Conservation (phyloP, 345 rosid species). For the Clausena lansium region DNA sequence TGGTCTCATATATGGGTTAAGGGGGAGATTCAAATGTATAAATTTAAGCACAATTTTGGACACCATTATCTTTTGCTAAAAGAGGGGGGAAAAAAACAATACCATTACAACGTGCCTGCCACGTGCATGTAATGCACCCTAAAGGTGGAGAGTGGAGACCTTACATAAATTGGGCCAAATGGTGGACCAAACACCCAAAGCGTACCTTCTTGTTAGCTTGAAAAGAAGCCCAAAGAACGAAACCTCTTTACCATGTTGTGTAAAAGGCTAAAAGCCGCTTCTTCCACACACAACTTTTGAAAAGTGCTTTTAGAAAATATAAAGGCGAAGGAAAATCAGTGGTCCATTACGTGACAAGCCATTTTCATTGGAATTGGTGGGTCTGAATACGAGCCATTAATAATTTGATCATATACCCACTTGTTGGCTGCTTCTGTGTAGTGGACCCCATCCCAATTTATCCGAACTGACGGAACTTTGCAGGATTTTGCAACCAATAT, state of each 20-base stretch:
- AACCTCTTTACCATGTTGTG: not conserved
- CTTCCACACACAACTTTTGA: not conserved
- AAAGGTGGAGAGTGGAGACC: not conserved
- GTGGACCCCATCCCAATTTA: conserved; percentile 78
- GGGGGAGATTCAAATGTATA: too few relatives aligned
- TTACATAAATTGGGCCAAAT: conserved; percentile 5
- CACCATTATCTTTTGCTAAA: too few relatives aligned
- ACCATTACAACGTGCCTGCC: conserved; percentile 7
- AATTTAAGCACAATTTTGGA: too few relatives aligned
- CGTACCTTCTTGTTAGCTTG: not conserved
- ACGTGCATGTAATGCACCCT: not conserved
- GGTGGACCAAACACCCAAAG: conserved; percentile 14
- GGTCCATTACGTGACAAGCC: conserved; percentile 38
- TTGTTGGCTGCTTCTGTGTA: conserved; percentile 67
- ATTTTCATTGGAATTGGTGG: conserved; percentile 46
- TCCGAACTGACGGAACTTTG: conserved; percentile 38
- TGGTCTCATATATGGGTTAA: not conserved
- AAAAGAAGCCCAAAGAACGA: conserved; percentile 8
- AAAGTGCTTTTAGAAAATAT: conserved; percentile 11
- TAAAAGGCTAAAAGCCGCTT: not conserved
- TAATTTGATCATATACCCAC: conserved; percentile 46
- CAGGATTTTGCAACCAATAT: conserved; percentile 46
- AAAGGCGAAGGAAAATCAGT: not conserved
- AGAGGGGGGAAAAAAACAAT: too few relatives aligned
- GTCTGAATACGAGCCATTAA: conserved; percentile 47